Base-by-base conservation (phyloP, 352 stramenopile genomes). In the Thraustochytrium sp. region DNA sequence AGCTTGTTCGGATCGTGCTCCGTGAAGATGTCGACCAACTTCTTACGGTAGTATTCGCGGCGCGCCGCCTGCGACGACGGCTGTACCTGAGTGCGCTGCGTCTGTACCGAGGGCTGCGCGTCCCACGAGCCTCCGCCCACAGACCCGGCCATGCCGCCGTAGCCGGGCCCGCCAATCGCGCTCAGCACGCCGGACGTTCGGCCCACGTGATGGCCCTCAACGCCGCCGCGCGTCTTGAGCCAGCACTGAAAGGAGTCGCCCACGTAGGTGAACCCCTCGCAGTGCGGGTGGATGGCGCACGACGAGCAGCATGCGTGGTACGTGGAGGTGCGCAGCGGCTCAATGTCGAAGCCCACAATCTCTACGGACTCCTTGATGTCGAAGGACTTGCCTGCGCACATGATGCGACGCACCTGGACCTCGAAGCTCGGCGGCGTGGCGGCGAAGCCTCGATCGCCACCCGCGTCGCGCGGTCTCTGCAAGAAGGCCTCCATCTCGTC, bases 251-350 rank as follows among this genome's bases (percentile, higher is more conserved):
- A 80, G 5, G 68, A 44, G 16, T 80, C 37, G 18, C 44, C 68
- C 0, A 80, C 46, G 31, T 80, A 80, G 3, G 68, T 80, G 8
- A 80, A 80, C 4, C 68, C 51, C 23, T 18, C 5, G 31, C 68
- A 80, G 0, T 23, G 26, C 2, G 68, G 65, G 4, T 80, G 26
- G 2, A 80, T 63, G 34, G 68, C 68, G 9, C 68, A 80, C 5
- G 68, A 80, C 5, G 68, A 80, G 68, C 68, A 80, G 53, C 68
- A 80, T 34, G 68, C 68, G 31, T 80, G 68, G 34, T 80, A 80
- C 1, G 68, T 80, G 16, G 68, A 80, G 5, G 68, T 80, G 5
- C 68, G 68, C 1, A 80, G 42, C 9, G 68, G 68, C 42, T 80
- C 68, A 26, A 80, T 80, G 42, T 80, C 68, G 76, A 55, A 51